These are phyloP conservation scores for Scheffersomyces coipomensis DNA, from an alignment of 805 yeast genomes.

Conservation along the genomic window DNA sequence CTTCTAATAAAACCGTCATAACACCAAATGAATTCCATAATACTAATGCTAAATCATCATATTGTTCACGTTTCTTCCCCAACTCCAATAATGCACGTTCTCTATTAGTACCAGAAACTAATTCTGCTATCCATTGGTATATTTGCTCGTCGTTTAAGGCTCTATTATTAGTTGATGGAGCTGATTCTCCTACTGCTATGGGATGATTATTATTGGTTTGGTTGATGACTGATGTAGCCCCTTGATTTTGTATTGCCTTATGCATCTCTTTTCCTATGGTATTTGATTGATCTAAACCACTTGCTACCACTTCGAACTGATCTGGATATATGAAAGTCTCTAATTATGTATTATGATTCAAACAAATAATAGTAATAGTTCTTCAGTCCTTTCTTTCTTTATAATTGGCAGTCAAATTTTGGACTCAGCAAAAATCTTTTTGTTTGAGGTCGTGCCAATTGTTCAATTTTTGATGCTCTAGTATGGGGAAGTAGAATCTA, in stretches of 20 bases:
- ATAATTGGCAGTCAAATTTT: too few relatives aligned
- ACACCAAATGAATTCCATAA: slow-evolving; percentile 97
- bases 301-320: too few relatives aligned
- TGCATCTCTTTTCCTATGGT: too few relatives aligned
- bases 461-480: too few relatives aligned
- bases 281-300: too few relatives aligned
- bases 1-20: slow-evolving; percentile 87
- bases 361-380: too few relatives aligned
- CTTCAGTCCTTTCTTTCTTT: too few relatives aligned
- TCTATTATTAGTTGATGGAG: slow-evolving; percentile 10
- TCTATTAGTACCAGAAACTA: slow-evolving; percentile 85
- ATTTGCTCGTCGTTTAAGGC: slow-evolving; percentile 70
- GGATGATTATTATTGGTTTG: background rate
- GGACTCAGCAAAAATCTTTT: too few relatives aligned
- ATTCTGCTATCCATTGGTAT: slow-evolving; percentile 84
- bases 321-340: too few relatives aligned
- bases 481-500: too few relatives aligned
- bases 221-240: background rate
- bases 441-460: too few relatives aligned
- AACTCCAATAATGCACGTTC: slow-evolving; percentile 91
- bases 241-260: background rate
- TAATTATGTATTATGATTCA: too few relatives aligned
- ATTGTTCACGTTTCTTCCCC: slow-evolving; percentile 92
- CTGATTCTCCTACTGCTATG: background rate
- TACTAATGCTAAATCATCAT: slow-evolving; percentile 88